Evolutionary conservation across 176 grass and related monocot genomes (phyloP).

Genomic region (Carex myosuroides): DNA sequence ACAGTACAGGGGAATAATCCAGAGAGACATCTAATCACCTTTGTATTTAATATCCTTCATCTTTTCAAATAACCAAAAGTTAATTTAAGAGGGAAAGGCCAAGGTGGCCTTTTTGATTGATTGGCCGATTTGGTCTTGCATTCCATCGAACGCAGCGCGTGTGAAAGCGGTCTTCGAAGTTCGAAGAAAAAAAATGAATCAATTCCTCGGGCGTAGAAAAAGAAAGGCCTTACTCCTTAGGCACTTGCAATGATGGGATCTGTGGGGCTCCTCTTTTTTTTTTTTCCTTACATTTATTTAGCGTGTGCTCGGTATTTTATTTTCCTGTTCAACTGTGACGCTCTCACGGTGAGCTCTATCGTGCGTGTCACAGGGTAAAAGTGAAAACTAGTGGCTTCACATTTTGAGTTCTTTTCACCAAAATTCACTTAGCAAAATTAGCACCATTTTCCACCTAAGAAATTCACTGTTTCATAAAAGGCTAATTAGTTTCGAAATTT

Average conservation of each 20-base stretch:
- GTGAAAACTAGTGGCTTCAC: background rate
- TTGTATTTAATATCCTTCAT: conserved; percentile 14
- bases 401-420: too few relatives aligned
- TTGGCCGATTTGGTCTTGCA: background rate
- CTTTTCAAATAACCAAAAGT: conserved; percentile 11
- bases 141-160: background rate
- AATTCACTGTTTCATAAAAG: background rate
- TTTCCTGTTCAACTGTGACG: background rate
- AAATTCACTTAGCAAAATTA: too few relatives aligned
- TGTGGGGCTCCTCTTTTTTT: background rate
- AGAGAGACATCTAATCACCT: conserved; percentile 6
- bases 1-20: background rate
- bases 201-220: conserved; percentile 17
- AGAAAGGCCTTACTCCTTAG: background rate
- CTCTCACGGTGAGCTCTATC: background rate
- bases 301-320: background rate
- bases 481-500: background rate
- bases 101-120: background rate
- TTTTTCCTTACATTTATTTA: background rate
- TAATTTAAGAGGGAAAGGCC: background rate
- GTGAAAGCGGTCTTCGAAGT: background rate
- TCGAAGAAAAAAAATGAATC: conserved; percentile 4
- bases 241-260: conserved; percentile 4
- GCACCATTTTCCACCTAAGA: too few relatives aligned
- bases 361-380: background rate